Percentiles rank a stretch among this genome's conserved stretches.
These are phyloP conservation scores for Penicillium antarcticum DNA, from an alignment of 495 filamentous ascomycete species.

Conservation along the genomic window DNA sequence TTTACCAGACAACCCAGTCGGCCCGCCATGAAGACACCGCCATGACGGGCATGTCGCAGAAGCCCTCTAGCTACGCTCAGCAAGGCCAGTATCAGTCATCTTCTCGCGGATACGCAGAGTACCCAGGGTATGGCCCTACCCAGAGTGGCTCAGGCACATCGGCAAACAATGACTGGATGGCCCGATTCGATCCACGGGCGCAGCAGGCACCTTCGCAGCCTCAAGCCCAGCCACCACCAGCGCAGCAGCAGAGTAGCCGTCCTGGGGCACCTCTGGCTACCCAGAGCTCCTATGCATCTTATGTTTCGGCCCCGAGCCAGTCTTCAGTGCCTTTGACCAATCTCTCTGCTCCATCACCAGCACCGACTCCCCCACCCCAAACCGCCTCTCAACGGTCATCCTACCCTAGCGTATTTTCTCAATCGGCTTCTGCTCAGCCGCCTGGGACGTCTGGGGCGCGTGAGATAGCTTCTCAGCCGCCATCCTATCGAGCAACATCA, in stretches of 20 bases:
- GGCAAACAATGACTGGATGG: conserved; percentile 45
- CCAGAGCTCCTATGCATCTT: conserved; percentile 31
- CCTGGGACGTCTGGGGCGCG: conserved; percentile 22
- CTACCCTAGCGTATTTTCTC: conserved; percentile 36
- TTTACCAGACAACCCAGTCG: conserved; percentile 15
- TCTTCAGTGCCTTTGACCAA: conserved; percentile 23
- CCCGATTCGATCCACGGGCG: conserved; percentile 42
- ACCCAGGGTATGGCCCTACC: conserved; percentile 27
- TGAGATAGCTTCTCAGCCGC: conserved; percentile 28
- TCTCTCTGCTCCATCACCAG: conserved; percentile 34
- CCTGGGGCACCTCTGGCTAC: conserved; percentile 19
- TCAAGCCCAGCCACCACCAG: conserved; percentile 22
- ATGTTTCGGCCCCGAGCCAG: conserved; percentile 26
- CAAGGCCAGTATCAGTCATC: conserved; percentile 27
- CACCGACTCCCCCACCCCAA: conserved; percentile 38
- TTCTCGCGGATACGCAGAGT: conserved; percentile 36
- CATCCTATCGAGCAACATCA: conserved; percentile 33
- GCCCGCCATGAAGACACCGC: conserved; percentile 27
- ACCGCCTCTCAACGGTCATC: conserved; percentile 31
- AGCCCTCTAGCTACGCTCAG: conserved; percentile 24
- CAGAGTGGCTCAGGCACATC: conserved; percentile 23
- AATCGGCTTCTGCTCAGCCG: conserved; percentile 24
- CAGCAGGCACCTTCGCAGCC: conserved; percentile 31
- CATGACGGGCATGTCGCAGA: conserved; percentile 13
- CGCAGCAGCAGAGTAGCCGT: conserved; percentile 22